These are phyloP conservation scores for Hirschfeldia incana DNA, from an alignment of 345 rosid genomes.

Conservation along the genomic window DNA sequence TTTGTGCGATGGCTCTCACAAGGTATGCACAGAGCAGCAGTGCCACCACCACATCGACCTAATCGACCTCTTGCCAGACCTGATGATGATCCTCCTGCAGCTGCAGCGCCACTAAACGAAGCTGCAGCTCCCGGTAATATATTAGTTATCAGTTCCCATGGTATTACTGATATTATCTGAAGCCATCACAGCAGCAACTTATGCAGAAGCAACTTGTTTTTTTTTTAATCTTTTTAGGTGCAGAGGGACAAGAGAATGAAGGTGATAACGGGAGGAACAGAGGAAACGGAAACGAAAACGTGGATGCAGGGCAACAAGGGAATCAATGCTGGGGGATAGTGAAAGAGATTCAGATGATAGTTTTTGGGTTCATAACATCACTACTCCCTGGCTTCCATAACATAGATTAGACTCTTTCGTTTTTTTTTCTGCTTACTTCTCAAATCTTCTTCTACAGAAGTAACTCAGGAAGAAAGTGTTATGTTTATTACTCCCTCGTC, in stretches of 20 bases:
- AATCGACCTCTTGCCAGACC: constrained; percentile 69
- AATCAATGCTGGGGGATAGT: constrained; percentile 94
- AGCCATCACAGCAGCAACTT: background rate
- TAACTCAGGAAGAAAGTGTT: too few relatives aligned
- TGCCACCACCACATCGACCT: constrained; percentile 73
- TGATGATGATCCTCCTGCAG: constrained; percentile 58
- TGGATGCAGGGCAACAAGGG: constrained; percentile 46
- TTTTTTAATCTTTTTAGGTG: background rate
- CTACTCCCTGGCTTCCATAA: constrained; percentile 97
- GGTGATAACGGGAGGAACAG: constrained; percentile 52
- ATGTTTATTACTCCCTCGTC: too few relatives aligned
- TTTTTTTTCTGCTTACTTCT: background rate
- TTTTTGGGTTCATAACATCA: constrained; percentile 93
- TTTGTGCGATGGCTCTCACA: constrained; percentile 88
- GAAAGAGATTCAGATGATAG: constrained; percentile 95
- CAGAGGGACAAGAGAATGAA: constrained; percentile 73
- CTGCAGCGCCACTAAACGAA: constrained; percentile 61
- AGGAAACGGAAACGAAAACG: constrained; percentile 58
- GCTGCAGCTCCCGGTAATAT: constrained; percentile 60
- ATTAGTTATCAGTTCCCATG: background rate
- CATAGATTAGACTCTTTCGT: constrained; percentile 56
- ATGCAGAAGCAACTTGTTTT: background rate
- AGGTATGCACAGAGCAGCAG: constrained; percentile 98
- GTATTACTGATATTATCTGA: background rate
- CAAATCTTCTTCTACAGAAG: too few relatives aligned